Percentiles rank a stretch among this genome's conserved stretches.
Conservation (phyloP, 257 asterid genomes). For the Nemophila menziesii region DNA sequence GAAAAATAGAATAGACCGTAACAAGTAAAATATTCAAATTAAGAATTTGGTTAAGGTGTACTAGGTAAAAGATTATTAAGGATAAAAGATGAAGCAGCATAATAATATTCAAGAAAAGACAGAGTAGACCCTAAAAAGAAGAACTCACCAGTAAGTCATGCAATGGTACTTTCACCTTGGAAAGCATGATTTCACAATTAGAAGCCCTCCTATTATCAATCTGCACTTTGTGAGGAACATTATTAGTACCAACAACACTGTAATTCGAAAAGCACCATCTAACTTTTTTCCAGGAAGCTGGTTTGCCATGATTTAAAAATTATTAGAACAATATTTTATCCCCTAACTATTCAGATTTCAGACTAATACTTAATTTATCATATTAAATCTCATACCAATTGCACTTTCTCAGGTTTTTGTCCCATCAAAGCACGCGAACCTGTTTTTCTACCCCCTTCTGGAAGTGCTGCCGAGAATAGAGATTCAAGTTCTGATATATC, state of each 20-base stretch:
- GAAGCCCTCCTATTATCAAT: slow-evolving; percentile 86
- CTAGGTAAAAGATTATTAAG: neutral
- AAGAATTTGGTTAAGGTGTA: neutral
- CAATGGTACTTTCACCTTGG: slow-evolving; percentile 81
- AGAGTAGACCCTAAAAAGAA: neutral
- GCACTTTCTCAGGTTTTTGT: slow-evolving; percentile 78
- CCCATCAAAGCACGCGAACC: slow-evolving; percentile 49
- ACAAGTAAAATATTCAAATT: neutral
- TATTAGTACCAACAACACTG: neutral
- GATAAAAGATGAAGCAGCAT: neutral
- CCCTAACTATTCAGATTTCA: neutral
- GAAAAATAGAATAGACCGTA: neutral
- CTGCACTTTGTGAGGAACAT: slow-evolving; percentile 32
- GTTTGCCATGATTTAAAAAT: neutral
- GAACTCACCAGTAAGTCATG: slow-evolving; percentile 76
- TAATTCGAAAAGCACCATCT: neutral
- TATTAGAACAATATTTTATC: neutral
- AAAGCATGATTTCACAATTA: slow-evolving; percentile 94
- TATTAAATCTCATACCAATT: slow-evolving; percentile 45
- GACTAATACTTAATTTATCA: neutral
- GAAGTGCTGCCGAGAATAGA: slow-evolving; percentile 75
- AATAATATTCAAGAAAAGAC: neutral
- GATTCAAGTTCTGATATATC: slow-evolving; percentile 88
- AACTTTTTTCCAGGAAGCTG: too few relatives aligned
- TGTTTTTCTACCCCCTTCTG: slow-evolving; percentile 46